phyloP scores from a whole-genome alignment of 108 stramenopile genomes.

The Seminavis robusta region DNA sequence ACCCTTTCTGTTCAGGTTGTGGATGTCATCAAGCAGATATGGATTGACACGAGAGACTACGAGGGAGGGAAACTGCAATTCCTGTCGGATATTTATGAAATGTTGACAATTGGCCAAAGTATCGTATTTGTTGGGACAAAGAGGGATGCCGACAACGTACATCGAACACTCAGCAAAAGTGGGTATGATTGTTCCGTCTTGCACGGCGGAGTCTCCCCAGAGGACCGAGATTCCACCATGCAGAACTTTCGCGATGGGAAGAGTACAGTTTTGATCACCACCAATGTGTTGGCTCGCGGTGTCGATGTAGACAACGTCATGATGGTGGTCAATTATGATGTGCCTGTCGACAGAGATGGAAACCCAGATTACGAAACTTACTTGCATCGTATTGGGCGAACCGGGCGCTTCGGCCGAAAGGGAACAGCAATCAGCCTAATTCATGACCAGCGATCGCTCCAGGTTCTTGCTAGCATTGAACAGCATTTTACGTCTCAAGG shows the following conservation, averaged over 20 bases:
- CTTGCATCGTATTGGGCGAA: conserved; percentile 91
- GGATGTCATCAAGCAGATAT: conserved; percentile 93
- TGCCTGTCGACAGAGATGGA: conserved; percentile 71
- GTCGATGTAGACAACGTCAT: conserved; percentile 97
- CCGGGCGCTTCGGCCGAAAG: conserved; percentile 88
- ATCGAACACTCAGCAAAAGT: conserved; percentile 61
- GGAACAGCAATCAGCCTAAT: conserved; percentile 89
- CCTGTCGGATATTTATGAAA: conserved; percentile 84
- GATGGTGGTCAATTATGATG: conserved; percentile 96
- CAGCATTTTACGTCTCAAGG: conserved; percentile 75
- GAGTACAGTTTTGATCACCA: conserved; percentile 93
- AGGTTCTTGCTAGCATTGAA: conserved; percentile 82
- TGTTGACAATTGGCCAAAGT: conserved; percentile 93
- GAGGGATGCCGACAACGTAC: conserved; percentile 79
- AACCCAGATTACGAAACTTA: conserved; percentile 94
- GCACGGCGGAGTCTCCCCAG: conserved; percentile 66
- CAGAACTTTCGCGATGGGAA: conserved; percentile 85
- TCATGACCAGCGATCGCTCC: conserved; percentile 62
- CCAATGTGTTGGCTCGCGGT: conserved; percentile 95
- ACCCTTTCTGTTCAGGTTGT: conserved; percentile 58
- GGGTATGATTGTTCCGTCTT: conserved; percentile 89
- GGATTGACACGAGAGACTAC: conserved; percentile 85
- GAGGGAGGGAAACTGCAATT: conserved; percentile 84
- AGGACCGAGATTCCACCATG: conserved; percentile 91
- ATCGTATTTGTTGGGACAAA: conserved; percentile 93